Conservation (phyloP, 1,139 yeast genomes). For the Candida tetrigidarum region DNA sequence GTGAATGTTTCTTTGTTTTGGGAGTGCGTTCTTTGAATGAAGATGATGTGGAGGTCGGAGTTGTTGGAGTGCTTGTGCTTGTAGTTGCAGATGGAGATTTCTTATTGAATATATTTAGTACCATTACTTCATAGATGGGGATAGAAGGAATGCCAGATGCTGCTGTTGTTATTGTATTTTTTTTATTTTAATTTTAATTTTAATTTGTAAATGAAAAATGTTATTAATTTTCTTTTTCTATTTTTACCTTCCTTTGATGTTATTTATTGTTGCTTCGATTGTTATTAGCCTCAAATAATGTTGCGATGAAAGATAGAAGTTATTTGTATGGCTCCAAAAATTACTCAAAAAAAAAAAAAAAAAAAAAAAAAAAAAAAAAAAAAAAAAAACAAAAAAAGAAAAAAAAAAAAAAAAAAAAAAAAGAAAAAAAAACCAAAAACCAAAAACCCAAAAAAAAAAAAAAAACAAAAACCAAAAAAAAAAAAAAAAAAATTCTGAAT, state of each 20-base stretch:
- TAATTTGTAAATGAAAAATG: background rate
- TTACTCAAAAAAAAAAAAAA: background rate
- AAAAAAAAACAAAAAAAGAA: background rate
- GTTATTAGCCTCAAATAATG: background rate
- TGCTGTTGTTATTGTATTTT: background rate
- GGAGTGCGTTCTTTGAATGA: slow-evolving; percentile 2
- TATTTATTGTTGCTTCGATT: background rate
- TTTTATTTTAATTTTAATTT: background rate
- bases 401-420: background rate
- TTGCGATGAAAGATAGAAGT: background rate
- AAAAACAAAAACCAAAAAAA: background rate
- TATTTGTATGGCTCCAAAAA: background rate
- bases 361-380: background rate
- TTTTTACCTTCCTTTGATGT: background rate
- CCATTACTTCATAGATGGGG: slow-evolving; percentile 4
- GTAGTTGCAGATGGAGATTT: slow-evolving; percentile 1
- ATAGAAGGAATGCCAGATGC: background rate
- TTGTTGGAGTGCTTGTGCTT: background rate
- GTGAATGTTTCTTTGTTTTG: slow-evolving; percentile 3
- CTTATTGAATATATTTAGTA: slow-evolving; percentile 11
- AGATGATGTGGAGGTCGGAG: background rate
- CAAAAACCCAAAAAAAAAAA: background rate
- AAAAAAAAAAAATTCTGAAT: background rate
- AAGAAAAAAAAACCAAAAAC: background rate
- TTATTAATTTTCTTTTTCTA: background rate